Evolutionary conservation across 805 yeast species (phyloP).

Genomic region (Metschnikowia vanudenii): DNA sequence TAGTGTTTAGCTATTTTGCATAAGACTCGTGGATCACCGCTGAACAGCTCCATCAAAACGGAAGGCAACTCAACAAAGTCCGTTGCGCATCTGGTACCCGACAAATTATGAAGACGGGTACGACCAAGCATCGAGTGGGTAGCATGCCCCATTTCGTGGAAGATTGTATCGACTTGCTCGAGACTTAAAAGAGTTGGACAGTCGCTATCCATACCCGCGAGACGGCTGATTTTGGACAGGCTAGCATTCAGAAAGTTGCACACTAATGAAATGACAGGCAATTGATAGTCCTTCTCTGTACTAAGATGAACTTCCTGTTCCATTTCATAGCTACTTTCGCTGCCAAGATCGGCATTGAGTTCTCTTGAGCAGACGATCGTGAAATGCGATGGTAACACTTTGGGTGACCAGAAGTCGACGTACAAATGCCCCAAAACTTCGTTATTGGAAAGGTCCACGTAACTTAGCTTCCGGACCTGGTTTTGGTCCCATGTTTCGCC

Average conservation of each 20-base stretch:
- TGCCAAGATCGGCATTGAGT: constrained; percentile 46
- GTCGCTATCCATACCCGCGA: constrained; percentile 25
- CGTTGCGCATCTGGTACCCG: constrained; percentile 93
- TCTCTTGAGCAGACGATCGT: constrained; percentile 93
- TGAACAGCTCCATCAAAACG: constrained; percentile 93
- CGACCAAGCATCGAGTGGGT: constrained; percentile 96
- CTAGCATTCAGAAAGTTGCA: constrained; percentile 59
- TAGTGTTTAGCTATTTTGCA: constrained; percentile 70
- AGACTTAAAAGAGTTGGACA: constrained; percentile 59
- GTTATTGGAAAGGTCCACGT: constrained; percentile 55
- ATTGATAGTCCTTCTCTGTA: constrained; percentile 58
- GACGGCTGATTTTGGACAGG: constrained; percentile 23
- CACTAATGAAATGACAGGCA: constrained; percentile 86
- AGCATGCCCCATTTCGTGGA: constrained; percentile 99
- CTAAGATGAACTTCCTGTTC: constrained; percentile 32
- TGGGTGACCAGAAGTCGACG: constrained; percentile 80
- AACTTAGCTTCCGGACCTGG: constrained; percentile 81
- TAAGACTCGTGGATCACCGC: constrained; percentile 75
- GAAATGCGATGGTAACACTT: constrained; percentile 88
- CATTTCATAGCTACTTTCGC: constrained; percentile 26
- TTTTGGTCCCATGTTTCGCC: constrained; percentile 85
- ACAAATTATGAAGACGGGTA: constrained; percentile 83
- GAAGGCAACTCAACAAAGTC: constrained; percentile 97
- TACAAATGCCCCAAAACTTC: constrained; percentile 74
- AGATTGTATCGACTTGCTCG: constrained; percentile 86